Percentiles rank a stretch among this genome's conserved stretches.
Conservation (phyloP, 2,329 filamentous ascomycete species). For the Phoma sp. region DNA sequence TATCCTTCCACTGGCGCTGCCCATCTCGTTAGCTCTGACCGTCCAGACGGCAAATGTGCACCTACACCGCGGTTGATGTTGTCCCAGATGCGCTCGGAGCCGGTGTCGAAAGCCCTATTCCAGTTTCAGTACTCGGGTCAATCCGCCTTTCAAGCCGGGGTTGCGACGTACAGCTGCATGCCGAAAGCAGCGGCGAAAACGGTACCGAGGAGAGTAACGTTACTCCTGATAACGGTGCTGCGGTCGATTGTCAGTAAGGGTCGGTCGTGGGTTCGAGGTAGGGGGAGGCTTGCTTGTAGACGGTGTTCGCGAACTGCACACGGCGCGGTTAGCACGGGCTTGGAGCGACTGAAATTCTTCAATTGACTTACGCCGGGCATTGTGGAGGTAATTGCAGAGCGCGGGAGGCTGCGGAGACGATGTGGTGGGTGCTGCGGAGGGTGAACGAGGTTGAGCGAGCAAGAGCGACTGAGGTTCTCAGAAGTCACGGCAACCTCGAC, state of each 20-base stretch:
- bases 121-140: slow-evolving; percentile 30
- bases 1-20: slow-evolving; percentile 99
- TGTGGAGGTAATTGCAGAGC: slow-evolving; percentile 48
- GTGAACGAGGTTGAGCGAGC: slow-evolving; percentile 29
- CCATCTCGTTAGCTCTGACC: slow-evolving; percentile 27
- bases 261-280: slow-evolving; percentile 19
- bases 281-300: slow-evolving; percentile 60
- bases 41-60: slow-evolving; percentile 1
- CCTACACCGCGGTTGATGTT: slow-evolving; percentile 83
- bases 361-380: slow-evolving; percentile 67
- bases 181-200: slow-evolving; percentile 90
- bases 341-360: slow-evolving; percentile 7
- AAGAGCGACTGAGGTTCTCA: too few species aligned
- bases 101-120: slow-evolving; percentile 79
- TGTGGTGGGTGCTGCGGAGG: slow-evolving; percentile 33
- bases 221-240: slow-evolving; percentile 85
- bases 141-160: not conserved
- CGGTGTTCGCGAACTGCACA: slow-evolving; percentile 57
- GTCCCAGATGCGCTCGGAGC: slow-evolving; percentile 89
- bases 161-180: slow-evolving; percentile 82
- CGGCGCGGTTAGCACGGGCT: slow-evolving; percentile 33
- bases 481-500: too few species aligned
- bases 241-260: slow-evolving; percentile 40
- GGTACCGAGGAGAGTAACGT: slow-evolving; percentile 83
- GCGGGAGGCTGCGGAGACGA: slow-evolving; percentile 30